Percentiles rank a stretch among this genome's conserved stretches.
Conservation (phyloP, 495 filamentous ascomycete genomes). For the Aspergillus hancockii region DNA sequence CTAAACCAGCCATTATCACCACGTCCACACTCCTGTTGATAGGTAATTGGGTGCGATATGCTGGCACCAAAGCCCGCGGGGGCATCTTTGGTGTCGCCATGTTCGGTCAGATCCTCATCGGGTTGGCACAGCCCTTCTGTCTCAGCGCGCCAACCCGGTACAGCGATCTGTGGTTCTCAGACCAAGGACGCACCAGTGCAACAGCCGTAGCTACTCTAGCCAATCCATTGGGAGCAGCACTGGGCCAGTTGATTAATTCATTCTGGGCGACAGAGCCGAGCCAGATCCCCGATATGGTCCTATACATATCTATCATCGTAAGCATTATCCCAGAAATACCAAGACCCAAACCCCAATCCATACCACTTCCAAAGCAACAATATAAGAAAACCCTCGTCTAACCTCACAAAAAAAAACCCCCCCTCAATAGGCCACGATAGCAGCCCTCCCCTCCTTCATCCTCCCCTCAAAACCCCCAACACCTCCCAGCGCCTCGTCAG, state of each 20-base stretch:
- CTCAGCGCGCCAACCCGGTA: constrained; percentile 87
- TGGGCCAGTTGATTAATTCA: constrained; percentile 84
- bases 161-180: constrained; percentile 92
- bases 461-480: constrained; percentile 79
- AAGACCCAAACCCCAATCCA: not conserved
- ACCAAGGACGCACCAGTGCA: constrained; percentile 77
- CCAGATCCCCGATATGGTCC: constrained; percentile 77
- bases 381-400: constrained; percentile 10
- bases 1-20: constrained; percentile 74
- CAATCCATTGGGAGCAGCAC: constrained; percentile 84
- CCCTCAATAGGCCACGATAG: constrained; percentile 61
- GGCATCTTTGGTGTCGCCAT: constrained; percentile 76
- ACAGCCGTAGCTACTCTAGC: constrained; percentile 84
- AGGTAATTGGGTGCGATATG: constrained; percentile 94
- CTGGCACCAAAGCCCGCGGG: constrained; percentile 61
- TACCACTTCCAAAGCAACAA: not conserved
- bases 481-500: constrained; percentile 58
- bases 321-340: constrained; percentile 22
- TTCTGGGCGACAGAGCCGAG: constrained; percentile 62
- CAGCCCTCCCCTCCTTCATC: constrained; percentile 79
- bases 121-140: constrained; percentile 89
- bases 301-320: constrained; percentile 86
- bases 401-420: too few relatives aligned
- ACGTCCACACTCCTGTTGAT: constrained; percentile 71
- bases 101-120: constrained; percentile 93